Evolutionary conservation across 192 early-diverging fungal genomes (phyloP).

Genomic region (Entomortierella lignicola): DNA sequence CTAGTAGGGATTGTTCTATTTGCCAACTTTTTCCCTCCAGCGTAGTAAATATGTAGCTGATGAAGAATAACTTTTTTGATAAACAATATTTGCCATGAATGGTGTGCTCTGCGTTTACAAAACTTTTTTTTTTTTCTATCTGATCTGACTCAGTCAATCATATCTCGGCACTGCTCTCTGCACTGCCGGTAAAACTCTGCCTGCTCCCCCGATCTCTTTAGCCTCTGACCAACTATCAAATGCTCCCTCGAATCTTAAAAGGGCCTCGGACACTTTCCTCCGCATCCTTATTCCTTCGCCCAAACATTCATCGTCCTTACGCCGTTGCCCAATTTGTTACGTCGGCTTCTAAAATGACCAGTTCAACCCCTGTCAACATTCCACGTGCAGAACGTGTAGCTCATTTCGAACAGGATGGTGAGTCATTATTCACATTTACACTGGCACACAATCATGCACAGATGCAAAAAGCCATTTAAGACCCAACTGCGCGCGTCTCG

Average conservation of each 20-base stretch:
- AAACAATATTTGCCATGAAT: neutral
- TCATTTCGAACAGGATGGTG: conserved; percentile 69
- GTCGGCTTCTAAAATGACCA: neutral
- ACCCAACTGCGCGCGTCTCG: no score
- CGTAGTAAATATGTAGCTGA: conserved; percentile 57
- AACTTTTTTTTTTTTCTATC: no score
- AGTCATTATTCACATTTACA: neutral
- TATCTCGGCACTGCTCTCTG: neutral
- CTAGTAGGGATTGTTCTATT: conserved; percentile 84
- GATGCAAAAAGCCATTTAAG: no score
- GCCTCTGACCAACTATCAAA: neutral
- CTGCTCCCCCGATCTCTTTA: neutral
- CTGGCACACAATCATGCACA: neutral
- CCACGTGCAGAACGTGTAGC: conserved; percentile 59
- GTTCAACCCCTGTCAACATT: conserved; percentile 17
- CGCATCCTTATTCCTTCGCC: conserved; percentile 11
- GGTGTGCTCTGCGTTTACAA: conserved; percentile 13
- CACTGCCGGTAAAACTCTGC: neutral
- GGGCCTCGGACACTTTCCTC: neutral
- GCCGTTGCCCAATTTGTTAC: neutral
- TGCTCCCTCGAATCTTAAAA: conserved; percentile 39
- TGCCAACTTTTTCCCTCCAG: conserved; percentile 90
- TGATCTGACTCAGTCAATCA: neutral
- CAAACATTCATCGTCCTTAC: neutral
- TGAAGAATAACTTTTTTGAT: neutral